Percentiles rank a stretch among this genome's conserved stretches.
phyloP scores from a whole-genome alignment of 2,329 filamentous ascomycete genomes.

The Iodosphaeria phyllophila region DNA sequence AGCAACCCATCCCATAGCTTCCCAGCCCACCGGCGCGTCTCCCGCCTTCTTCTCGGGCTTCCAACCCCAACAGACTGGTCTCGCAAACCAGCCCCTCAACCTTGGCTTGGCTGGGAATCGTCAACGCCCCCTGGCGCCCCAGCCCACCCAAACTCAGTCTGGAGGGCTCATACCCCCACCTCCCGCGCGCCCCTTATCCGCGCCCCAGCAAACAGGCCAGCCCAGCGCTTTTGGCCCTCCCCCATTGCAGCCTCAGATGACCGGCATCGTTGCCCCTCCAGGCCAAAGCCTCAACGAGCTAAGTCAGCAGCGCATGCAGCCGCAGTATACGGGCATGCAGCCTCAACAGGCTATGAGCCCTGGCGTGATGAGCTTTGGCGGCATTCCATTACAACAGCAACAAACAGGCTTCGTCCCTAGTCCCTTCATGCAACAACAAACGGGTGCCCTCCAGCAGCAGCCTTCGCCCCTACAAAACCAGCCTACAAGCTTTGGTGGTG shows the following conservation, averaged over 20 bases:
- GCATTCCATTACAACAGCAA: slow-evolving; percentile 17
- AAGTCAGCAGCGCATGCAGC: slow-evolving; percentile 45
- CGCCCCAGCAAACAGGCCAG: slow-evolving; percentile 66
- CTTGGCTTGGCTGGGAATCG: slow-evolving; percentile 27
- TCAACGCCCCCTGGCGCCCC: slow-evolving; percentile 55
- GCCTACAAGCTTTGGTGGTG: slow-evolving; percentile 38
- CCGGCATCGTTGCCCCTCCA: slow-evolving; percentile 56
- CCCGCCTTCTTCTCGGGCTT: slow-evolving; percentile 37
- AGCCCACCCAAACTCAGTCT: slow-evolving; percentile 35
- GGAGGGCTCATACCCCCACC: slow-evolving; percentile 55
- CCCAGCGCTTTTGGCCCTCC: slow-evolving; percentile 55
- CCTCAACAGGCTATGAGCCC: slow-evolving; percentile 21
- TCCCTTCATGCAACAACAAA: slow-evolving; percentile 24
- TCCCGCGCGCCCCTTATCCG: slow-evolving; percentile 66
- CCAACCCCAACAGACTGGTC: slow-evolving; percentile 27
- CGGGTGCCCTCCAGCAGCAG: slow-evolving; percentile 20
- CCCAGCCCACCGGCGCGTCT: slow-evolving; percentile 32
- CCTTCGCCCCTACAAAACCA: slow-evolving; percentile 37
- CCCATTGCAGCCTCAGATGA: slow-evolving; percentile 69
- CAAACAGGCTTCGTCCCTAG: slow-evolving; percentile 17
- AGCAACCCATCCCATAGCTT: slow-evolving; percentile 14
- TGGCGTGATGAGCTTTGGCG: slow-evolving; percentile 18
- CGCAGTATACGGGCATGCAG: slow-evolving; percentile 27
- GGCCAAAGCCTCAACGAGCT: slow-evolving; percentile 66
- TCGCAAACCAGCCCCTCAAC: slow-evolving; percentile 20